Conservation (phyloP, 345 rosid species). For the Triadica sebifera region DNA sequence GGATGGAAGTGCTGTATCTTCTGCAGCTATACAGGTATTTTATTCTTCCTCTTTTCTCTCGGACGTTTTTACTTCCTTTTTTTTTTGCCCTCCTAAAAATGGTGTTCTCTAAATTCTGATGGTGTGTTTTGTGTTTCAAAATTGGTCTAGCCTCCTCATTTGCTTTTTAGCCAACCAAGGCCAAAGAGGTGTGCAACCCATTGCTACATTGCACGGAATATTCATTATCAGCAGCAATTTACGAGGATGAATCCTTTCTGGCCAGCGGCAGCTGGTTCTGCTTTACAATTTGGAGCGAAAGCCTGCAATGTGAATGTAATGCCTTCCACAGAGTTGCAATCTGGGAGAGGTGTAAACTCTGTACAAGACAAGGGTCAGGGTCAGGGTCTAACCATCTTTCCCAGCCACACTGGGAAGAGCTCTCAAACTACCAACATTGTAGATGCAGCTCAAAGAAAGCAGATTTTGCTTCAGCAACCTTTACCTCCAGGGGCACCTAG, state of each 20-base stretch:
- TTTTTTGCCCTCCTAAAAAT: neutral
- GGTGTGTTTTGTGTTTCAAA: neutral
- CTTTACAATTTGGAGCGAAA: constrained; percentile 74
- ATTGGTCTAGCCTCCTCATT: constrained; percentile 57
- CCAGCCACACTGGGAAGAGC: constrained; percentile 42
- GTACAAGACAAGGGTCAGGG: constrained; percentile 65
- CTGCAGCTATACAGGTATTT: constrained; percentile 79
- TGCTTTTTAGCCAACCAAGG: constrained; percentile 70
- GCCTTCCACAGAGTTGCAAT: constrained; percentile 73
- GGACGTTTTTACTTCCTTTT: neutral
- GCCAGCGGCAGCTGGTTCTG: constrained; percentile 79
- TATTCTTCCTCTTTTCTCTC: neutral
- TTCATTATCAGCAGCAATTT: constrained; percentile 69
- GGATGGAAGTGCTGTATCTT: constrained; percentile 64
- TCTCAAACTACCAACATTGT: constrained; percentile 50
- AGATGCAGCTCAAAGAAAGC: constrained; percentile 77
- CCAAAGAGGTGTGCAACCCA: constrained; percentile 96
- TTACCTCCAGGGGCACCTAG: constrained; percentile 72
- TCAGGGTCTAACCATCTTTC: constrained; percentile 45
- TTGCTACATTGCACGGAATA: constrained; percentile 82
- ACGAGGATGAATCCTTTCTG: constrained; percentile 84
- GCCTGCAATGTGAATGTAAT: constrained; percentile 65
- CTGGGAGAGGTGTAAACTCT: constrained; percentile 49
- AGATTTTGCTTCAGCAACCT: constrained; percentile 77
- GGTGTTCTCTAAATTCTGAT: neutral